Evolutionary conservation across 2,329 filamentous ascomycete species (phyloP), one percentile per base, ranked within the genome.

Genomic region (Neofusicoccum sp.): DNA sequence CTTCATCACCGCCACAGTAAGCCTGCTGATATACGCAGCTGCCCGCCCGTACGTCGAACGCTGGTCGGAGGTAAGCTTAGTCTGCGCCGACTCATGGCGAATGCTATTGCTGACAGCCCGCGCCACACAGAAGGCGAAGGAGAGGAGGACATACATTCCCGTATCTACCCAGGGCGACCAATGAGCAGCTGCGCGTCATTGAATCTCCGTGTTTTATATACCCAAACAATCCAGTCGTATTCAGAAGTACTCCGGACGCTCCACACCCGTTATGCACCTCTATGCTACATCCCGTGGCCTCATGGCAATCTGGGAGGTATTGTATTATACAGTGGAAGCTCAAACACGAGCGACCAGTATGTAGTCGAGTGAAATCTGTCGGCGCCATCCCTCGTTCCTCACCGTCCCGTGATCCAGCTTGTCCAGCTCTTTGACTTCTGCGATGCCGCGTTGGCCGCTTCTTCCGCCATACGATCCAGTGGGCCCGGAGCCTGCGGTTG

Each of bases 1-100:
- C 28, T 89, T 89, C 69, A 86, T 89, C 43, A 76, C 85, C 62
- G 83, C 84, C 31, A 89, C 86, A 2, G 79, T 82, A 7, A 82
- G 84, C 4, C 69, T 89, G 64, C 73, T 89, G 64, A 76, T 77
- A 1, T 89, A 85, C 80, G 86, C 86, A 2, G 78, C 79, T 5
- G 69, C 86, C 14, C 81, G 83, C 69, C 86, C 86, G 1, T 87
- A 81, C 79, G 77, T 85, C 30, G 78, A 82, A 65, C 79, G 78
- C 64, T 85, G 82, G 78, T 70, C 80, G 64, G 79, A 83, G 73
- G 81, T 82, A 75, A 65, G 77, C 11, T 33, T 14, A 38, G 16
- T 54, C 20, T 11, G 11, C 4, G 8, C 28, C 40, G 30, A 6
- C 5, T 14, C 41, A 3, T n/a, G 24, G 24, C n/a, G 16, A 31